Evolutionary conservation across 441 rosid genomes (phyloP).

Genomic region (Metrosideros polymorpha): DNA sequence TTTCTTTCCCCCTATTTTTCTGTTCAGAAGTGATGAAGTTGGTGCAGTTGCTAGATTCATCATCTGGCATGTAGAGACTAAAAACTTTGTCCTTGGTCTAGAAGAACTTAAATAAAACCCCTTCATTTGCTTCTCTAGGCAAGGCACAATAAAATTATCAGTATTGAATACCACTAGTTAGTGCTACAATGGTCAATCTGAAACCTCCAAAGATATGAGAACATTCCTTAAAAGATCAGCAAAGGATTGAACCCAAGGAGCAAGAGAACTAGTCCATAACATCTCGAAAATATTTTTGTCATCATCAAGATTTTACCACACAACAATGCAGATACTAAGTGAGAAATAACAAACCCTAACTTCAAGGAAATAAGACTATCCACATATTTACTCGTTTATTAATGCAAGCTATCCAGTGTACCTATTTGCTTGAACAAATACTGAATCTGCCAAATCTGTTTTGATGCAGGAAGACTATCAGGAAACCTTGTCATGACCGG

Average conservation of each 20-base stretch:
- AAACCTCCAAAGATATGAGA: neutral
- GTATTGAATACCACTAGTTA: neutral
- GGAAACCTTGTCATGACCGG: constrained; percentile 61
- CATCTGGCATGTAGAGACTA: neutral
- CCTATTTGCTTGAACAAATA: neutral
- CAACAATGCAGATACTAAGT: neutral
- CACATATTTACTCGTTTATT: neutral
- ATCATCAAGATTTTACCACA: neutral
- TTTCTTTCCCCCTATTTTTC: neutral
- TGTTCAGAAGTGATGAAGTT: neutral
- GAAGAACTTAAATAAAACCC: neutral
- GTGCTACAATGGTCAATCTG: neutral
- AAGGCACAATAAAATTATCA: neutral
- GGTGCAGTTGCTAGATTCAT: neutral
- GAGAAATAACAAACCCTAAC: neutral
- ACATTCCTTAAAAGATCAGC: neutral
- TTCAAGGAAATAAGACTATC: neutral
- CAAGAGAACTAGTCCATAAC: neutral
- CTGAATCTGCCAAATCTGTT: neutral
- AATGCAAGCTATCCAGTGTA: neutral
- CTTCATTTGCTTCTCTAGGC: neutral
- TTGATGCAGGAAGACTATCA: constrained; percentile 65
- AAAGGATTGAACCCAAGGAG: neutral
- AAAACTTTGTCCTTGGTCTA: neutral
- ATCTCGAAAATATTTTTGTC: neutral